These are phyloP conservation scores for Cylindrotheca closterium DNA, from an alignment of 108 stramenopile species.

Conservation along the genomic window DNA sequence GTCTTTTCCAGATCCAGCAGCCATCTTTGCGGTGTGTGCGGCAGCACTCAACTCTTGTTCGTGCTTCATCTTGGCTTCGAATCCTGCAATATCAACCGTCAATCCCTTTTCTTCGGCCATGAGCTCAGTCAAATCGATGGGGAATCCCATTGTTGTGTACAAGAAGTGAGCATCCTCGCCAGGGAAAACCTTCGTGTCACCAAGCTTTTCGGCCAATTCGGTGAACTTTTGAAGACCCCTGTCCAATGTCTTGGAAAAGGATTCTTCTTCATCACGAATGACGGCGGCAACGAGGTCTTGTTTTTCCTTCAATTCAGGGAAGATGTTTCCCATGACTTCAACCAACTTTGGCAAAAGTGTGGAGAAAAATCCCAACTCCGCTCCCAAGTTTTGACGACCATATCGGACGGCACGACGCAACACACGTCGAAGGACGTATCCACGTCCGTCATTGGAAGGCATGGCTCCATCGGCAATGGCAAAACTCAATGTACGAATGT, in stretches of 20 bases:
- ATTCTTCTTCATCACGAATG: constrained; percentile 93
- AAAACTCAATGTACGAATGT: constrained; percentile 95
- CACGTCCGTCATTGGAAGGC: constrained; percentile 97
- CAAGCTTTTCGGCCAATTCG: constrained; percentile 72
- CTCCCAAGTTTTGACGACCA: constrained; percentile 92
- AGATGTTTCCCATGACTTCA: constrained; percentile 85
- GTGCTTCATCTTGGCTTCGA: constrained; percentile 88
- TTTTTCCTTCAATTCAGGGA: constrained; percentile 90
- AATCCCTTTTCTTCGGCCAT: constrained; percentile 98
- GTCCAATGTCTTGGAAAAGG: constrained; percentile 94
- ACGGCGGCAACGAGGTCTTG: constrained; percentile 78
- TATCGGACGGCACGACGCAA: constrained; percentile 96
- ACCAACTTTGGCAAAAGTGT: constrained; percentile 88
- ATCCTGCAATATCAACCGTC: constrained; percentile 89
- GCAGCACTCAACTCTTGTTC: constrained; percentile 79
- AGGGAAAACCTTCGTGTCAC: constrained; percentile 71
- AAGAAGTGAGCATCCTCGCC: constrained; percentile 94
- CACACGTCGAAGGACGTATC: constrained; percentile 95
- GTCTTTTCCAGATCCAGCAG: constrained; percentile 88
- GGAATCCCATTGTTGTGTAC: constrained; percentile 98
- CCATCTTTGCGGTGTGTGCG: constrained; percentile 76
- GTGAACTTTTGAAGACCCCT: constrained; percentile 94
- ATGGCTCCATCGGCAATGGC: constrained; percentile 99
- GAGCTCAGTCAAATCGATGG: constrained; percentile 96
- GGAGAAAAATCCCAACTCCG: constrained; percentile 94